A percentile compares a stretch with the other conserved stretches of the same genome.
Conservation (phyloP, 176 grass and related monocot species). For the Olyra latifolia region DNA sequence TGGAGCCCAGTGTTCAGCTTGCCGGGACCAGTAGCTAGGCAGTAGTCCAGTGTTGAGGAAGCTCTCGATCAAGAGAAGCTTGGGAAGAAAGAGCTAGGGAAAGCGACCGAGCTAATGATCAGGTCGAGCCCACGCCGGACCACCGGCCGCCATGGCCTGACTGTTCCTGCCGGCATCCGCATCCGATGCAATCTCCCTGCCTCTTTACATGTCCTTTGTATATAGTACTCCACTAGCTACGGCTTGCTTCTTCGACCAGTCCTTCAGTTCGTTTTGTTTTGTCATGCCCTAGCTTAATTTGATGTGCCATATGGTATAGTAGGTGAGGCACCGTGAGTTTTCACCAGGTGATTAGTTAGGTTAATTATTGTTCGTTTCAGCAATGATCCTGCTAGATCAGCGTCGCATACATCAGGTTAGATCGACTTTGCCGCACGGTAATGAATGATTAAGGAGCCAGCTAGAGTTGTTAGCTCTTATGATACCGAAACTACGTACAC, state of each 20-base stretch:
- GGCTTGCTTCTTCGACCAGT: background rate
- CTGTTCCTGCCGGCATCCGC: slow-evolving; percentile 17
- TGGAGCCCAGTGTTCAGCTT: slow-evolving; percentile 32
- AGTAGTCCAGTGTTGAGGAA: slow-evolving; percentile 21
- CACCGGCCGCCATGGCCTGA: slow-evolving; percentile 40
- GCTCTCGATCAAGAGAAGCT: slow-evolving; percentile 16
- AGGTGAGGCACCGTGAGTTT: background rate
- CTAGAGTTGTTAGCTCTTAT: slow-evolving; percentile 30
- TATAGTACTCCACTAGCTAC: background rate
- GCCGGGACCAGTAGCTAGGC: background rate
- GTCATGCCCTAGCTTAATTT: too few relatives aligned
- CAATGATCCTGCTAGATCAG: slow-evolving; percentile 2
- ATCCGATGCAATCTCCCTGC: slow-evolving; percentile 18
- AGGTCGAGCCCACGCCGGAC: slow-evolving; percentile 61
- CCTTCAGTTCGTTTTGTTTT: background rate
- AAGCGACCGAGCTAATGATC: slow-evolving; percentile 34
- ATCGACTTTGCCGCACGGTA: background rate
- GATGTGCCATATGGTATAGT: background rate
- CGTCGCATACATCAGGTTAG: background rate
- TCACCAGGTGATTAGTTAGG: background rate
- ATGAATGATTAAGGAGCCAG: background rate
- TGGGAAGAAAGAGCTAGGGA: background rate
- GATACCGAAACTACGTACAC: background rate
- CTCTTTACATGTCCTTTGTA: background rate
- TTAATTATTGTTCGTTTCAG: background rate